phyloP scores from a whole-genome alignment of 306 rosid genomes.

The Prunus padus region DNA sequence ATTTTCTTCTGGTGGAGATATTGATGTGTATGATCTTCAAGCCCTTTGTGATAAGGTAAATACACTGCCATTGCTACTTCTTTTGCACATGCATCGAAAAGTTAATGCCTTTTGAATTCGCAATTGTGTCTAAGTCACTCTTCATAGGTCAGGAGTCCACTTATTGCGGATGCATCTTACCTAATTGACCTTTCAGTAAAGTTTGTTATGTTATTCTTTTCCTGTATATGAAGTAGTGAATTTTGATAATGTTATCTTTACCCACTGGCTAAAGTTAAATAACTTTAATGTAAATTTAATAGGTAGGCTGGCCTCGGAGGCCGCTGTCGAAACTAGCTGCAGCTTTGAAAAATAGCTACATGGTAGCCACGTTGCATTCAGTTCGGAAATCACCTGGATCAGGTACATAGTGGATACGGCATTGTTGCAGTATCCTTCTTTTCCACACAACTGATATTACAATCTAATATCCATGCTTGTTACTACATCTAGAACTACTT shows the following conservation, averaged over 20 bases:
- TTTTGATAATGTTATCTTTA: background rate
- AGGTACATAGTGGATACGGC: slow-evolving; percentile 54
- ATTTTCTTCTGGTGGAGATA: slow-evolving; percentile 85
- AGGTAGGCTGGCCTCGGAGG: slow-evolving; percentile 98
- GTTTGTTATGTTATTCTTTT: background rate
- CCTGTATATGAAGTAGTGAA: background rate
- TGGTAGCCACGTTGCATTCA: slow-evolving; percentile 86
- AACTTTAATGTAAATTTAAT: slow-evolving; percentile 19
- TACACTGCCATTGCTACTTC: background rate
- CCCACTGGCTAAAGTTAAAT: background rate
- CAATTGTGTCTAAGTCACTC: background rate
- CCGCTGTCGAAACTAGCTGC: slow-evolving; percentile 82
- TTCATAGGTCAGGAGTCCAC: background rate
- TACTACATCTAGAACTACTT: slow-evolving; percentile 52
- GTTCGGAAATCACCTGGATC: slow-evolving; percentile 63
- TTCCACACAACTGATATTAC: slow-evolving; percentile 25
- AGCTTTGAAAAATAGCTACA: slow-evolving; percentile 87
- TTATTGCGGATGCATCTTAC: background rate
- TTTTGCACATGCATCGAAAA: background rate
- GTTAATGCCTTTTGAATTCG: background rate
- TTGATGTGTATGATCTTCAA: slow-evolving; percentile 92
- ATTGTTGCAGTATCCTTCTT: slow-evolving; percentile 23
- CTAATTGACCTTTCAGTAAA: background rate
- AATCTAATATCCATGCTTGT: slow-evolving; percentile 31
- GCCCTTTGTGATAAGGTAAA: slow-evolving; percentile 84